These are phyloP conservation scores for Neurospora sp. DNA, from an alignment of 495 filamentous ascomycete genomes.

Conservation along the genomic window DNA sequence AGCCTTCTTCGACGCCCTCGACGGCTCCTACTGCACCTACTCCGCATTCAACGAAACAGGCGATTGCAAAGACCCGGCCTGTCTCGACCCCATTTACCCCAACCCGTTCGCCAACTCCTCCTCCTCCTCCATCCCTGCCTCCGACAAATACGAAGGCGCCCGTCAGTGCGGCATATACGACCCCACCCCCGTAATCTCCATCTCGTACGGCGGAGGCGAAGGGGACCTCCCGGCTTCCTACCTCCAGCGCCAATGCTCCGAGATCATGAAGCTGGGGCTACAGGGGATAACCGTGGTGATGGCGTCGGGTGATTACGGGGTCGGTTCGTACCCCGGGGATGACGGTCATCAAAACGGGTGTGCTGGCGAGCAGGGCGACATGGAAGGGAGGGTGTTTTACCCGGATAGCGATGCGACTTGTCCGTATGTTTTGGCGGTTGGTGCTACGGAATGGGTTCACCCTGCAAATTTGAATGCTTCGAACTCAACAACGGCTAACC, in stretches of 20 bases:
- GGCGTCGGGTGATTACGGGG: slow-evolving; percentile 51
- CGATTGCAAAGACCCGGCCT: slow-evolving; percentile 16
- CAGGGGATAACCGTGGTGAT: slow-evolving; percentile 51
- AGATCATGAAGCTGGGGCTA: slow-evolving; percentile 54
- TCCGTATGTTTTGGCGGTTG: slow-evolving; percentile 29
- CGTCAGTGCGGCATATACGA: slow-evolving; percentile 47
- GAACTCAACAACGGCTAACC: neutral
- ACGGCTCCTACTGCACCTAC: slow-evolving; percentile 48
- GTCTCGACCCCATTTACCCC: slow-evolving; percentile 47
- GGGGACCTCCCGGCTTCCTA: slow-evolving; percentile 24
- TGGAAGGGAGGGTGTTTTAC: slow-evolving; percentile 8
- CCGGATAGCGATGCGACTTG: slow-evolving; percentile 20
- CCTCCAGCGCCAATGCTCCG: slow-evolving; percentile 29
- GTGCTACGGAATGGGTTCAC: slow-evolving; percentile 13
- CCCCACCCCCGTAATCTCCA: slow-evolving; percentile 28
- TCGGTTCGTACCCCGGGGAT: slow-evolving; percentile 34
- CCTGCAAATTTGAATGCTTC: slow-evolving; percentile 1
- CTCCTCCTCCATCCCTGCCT: neutral
- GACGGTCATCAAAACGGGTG: slow-evolving; percentile 13
- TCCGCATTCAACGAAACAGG: slow-evolving; percentile 28
- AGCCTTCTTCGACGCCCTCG: slow-evolving; percentile 40
- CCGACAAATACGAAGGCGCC: slow-evolving; percentile 44
- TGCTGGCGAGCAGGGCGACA: slow-evolving; percentile 1
- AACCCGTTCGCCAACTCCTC: slow-evolving; percentile 23
- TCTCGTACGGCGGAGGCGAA: slow-evolving; percentile 31